Percentiles rank a stretch among this genome's conserved stretches.
Conservation (phyloP, 108 stramenopile genomes). For the Hondaea fermentalgiana region DNA sequence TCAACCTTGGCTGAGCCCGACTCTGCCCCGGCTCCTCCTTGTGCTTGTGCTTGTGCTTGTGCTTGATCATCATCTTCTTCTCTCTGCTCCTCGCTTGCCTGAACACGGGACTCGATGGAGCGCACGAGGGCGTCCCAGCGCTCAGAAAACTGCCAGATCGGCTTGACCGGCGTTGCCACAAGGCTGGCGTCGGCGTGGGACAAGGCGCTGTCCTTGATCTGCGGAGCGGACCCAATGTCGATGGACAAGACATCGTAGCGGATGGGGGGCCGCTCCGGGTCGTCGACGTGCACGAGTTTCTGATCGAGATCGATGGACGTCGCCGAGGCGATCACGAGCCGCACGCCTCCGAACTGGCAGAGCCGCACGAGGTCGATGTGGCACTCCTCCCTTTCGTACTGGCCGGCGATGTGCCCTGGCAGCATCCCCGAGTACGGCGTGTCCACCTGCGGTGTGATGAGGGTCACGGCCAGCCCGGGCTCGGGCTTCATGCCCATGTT, state of each 20-base stretch:
- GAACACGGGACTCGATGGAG: background rate
- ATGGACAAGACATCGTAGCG: conserved; percentile 57
- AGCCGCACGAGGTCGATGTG: conserved; percentile 61
- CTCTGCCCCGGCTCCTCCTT: background rate
- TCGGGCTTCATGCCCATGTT: conserved; percentile 68
- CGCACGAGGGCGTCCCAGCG: background rate
- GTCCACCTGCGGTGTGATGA: conserved; percentile 69
- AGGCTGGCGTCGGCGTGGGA: background rate
- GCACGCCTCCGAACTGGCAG: conserved; percentile 37
- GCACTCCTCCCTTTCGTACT: conserved; percentile 59
- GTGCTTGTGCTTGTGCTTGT: background rate
- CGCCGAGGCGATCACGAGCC: conserved; percentile 53
- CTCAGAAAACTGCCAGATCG: conserved; percentile 53
- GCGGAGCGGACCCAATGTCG: conserved; percentile 58
- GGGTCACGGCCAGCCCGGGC: conserved; percentile 59
- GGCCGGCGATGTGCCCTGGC: conserved; percentile 78
- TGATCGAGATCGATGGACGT: conserved; percentile 30
- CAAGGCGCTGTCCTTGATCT: background rate
- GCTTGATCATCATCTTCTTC: background rate
- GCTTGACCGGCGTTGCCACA: conserved; percentile 61
- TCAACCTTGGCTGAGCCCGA: no score
- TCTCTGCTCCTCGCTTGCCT: background rate
- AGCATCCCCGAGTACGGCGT: conserved; percentile 96
- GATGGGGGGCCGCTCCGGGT: conserved; percentile 45
- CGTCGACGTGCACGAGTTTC: conserved; percentile 30